Evolutionary conservation across 176 grass and related monocot genomes (phyloP).

Genomic region (Carex parvula): DNA sequence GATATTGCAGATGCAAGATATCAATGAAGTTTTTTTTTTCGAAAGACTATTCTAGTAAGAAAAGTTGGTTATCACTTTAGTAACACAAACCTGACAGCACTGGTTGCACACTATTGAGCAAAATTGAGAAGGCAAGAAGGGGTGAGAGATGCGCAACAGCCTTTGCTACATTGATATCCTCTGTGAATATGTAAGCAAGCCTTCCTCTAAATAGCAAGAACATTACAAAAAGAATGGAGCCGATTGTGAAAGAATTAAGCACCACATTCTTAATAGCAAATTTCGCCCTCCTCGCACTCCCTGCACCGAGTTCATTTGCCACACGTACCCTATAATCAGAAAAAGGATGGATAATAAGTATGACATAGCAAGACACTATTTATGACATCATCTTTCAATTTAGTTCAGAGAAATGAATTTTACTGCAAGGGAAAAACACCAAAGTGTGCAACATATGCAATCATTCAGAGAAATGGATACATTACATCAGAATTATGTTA

Average conservation of each 20-base stretch:
- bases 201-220: slow-evolving; percentile 52
- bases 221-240: slow-evolving; percentile 44
- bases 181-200: slow-evolving; percentile 76
- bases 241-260: slow-evolving; percentile 41
- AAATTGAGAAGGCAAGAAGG: slow-evolving; percentile 75
- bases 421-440: not conserved
- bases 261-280: slow-evolving; percentile 61
- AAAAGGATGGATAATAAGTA: not conserved
- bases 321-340: slow-evolving; percentile 56
- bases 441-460: no score
- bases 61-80: not conserved
- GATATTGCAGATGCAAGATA: not conserved
- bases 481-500: no score
- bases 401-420: not conserved
- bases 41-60: not conserved
- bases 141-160: slow-evolving; percentile 63
- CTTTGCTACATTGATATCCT: slow-evolving; percentile 32
- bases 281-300: slow-evolving; percentile 53
- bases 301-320: slow-evolving; percentile 82
- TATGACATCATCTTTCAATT: not conserved
- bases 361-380: not conserved
- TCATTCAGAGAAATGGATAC: no score
- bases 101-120: slow-evolving; percentile 82
- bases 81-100: slow-evolving; percentile 63
- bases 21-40: not conserved